These are phyloP conservation scores for Quercus mongolica DNA, from an alignment of 306 rosid species.

Conservation along the genomic window DNA sequence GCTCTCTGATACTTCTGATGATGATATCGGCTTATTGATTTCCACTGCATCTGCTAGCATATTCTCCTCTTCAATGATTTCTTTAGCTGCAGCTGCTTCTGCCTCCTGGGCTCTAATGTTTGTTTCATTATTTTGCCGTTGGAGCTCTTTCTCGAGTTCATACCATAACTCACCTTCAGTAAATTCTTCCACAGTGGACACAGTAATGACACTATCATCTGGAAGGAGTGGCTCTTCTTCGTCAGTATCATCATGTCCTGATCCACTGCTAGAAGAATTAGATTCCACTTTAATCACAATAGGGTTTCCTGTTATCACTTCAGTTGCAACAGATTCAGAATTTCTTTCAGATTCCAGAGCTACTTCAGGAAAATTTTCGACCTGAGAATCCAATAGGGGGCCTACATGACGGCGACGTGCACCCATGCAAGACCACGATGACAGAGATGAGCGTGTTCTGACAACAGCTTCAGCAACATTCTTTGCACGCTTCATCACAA, in stretches of 20 bases:
- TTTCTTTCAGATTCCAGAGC: constrained; percentile 43
- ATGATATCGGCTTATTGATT: constrained; percentile 47
- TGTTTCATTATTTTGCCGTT: constrained; percentile 44
- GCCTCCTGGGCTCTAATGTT: constrained; percentile 52
- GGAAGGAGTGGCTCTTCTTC: constrained; percentile 67
- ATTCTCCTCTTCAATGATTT: constrained; percentile 71
- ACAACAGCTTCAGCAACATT: constrained; percentile 95
- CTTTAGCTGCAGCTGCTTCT: constrained; percentile 75
- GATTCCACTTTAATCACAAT: constrained; percentile 38
- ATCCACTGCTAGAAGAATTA: constrained; percentile 47
- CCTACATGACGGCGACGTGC: constrained; percentile 79
- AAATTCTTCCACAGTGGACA: constrained; percentile 44
- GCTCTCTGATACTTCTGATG: constrained; percentile 56
- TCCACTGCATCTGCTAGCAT: constrained; percentile 64
- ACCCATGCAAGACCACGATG: constrained; percentile 98
- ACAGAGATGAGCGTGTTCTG: constrained; percentile 76
- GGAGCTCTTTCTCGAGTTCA: constrained; percentile 84
- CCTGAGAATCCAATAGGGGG: constrained; percentile 30
- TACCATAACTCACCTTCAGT: constrained; percentile 85
- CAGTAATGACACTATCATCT: constrained; percentile 29
- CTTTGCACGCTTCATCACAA: constrained; percentile 88
- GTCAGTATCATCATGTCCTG: constrained; percentile 66
- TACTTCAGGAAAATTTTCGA: constrained; percentile 38
- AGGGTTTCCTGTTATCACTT: constrained; percentile 25
- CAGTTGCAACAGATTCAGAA: constrained; percentile 29